Conservation (phyloP, 2,329 filamentous ascomycete species). For the Phialophora macrospora region DNA sequence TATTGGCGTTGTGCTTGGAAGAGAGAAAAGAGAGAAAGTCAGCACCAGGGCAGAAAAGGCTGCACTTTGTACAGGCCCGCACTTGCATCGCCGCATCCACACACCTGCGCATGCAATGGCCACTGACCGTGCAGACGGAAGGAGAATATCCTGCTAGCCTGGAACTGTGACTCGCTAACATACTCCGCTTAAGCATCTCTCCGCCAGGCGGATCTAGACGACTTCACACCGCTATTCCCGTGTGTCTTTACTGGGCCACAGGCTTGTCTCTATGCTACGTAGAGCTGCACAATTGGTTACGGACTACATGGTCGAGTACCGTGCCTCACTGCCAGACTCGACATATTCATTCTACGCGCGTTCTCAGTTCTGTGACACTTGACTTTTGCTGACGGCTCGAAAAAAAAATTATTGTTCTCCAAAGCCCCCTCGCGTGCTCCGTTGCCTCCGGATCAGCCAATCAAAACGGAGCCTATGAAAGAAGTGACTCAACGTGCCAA, state of each 20-base stretch:
- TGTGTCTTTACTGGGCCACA: conserved; percentile 5
- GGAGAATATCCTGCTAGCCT: conserved; percentile 10
- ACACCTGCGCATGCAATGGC: conserved; percentile 5
- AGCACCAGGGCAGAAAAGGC: conserved; percentile 13
- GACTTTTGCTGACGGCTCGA: neutral
- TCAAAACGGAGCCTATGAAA: neutral
- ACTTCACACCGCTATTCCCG: conserved; percentile 26
- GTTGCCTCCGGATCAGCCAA: neutral
- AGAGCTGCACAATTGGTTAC: conserved; percentile 15
- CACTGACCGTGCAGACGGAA: conserved; percentile 11
- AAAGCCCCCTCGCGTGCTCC: conserved; percentile 18
- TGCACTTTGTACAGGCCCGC: conserved; percentile 11
- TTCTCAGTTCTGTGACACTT: neutral
- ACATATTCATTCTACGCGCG: neutral
- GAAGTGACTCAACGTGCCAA: conserved; percentile 15
- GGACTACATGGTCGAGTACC: neutral
- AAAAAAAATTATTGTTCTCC: conserved; percentile 11
- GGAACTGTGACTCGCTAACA: conserved; percentile 7
- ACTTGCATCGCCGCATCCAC: neutral
- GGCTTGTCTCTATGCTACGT: neutral
- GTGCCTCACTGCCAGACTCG: neutral
- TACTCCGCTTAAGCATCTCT: conserved; percentile 10
- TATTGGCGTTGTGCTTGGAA: conserved; percentile 37
- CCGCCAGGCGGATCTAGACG: conserved; percentile 9
- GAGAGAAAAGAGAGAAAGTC: conserved; percentile 38